phyloP scores from a whole-genome alignment of 2,329 filamentous ascomycete species.

The Lachnellula subtilissima region DNA sequence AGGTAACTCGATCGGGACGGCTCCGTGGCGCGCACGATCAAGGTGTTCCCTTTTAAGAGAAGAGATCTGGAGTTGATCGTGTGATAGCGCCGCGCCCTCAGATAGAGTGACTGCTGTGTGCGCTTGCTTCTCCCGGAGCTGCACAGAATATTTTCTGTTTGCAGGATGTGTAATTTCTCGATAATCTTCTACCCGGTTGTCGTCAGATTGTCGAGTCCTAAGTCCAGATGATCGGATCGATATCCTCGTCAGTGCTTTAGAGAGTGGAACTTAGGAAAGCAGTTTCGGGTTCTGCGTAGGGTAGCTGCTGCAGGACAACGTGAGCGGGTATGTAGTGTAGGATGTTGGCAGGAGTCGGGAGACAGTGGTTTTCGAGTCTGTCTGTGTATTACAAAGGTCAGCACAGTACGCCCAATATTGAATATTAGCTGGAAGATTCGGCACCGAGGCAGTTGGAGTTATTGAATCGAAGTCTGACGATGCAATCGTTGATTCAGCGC shows the following conservation, averaged over 20 bases:
- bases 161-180: constrained; percentile 11
- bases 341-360: constrained; percentile 21
- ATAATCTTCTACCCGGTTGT: constrained; percentile 8
- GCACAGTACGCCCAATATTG: constrained; percentile 11
- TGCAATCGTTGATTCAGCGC: background rate
- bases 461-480: background rate
- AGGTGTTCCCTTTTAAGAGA: background rate
- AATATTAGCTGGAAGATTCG: background rate
- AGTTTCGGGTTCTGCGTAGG: constrained; percentile 13
- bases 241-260: constrained; percentile 5
- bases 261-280: constrained; percentile 5
- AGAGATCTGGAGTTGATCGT: constrained; percentile 6
- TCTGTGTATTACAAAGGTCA: constrained; percentile 21
- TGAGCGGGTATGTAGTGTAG: constrained; percentile 24
- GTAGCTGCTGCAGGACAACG: constrained; percentile 20
- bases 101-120: constrained; percentile 10
- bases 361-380: constrained; percentile 21
- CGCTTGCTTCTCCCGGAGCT: background rate
- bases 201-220: constrained; percentile 14
- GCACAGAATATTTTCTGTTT: constrained; percentile 3
- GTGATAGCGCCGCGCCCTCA: constrained; percentile 6
- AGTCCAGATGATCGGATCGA: constrained; percentile 10
- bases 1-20: constrained; percentile 3
- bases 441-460: background rate
- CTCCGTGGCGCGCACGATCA: constrained; percentile 1